phyloP scores from a whole-genome alignment of 139 green algal genomes.

The Eudorina sp. region DNA sequence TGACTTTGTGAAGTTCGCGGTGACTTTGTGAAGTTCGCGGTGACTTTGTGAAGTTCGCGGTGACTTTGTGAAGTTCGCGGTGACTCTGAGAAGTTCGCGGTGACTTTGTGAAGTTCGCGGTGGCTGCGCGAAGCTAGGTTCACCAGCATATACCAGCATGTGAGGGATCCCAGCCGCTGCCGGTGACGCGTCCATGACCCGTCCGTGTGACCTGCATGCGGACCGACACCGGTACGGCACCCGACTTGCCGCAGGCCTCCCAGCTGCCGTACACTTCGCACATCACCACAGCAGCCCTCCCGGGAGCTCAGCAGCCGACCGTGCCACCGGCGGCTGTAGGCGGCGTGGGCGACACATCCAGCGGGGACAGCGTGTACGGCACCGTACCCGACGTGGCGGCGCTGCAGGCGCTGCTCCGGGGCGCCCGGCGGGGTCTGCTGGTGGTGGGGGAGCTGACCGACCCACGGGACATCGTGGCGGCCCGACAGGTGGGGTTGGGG shows the following conservation, averaged over 20 bases:
- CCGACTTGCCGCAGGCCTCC: not conserved
- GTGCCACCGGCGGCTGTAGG: not conserved
- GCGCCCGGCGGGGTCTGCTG: slow-evolving; percentile 77
- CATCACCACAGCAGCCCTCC: slow-evolving; percentile 19
- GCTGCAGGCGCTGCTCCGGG: slow-evolving; percentile 52
- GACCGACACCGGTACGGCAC: not conserved
- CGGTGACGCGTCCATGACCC: too few species aligned
- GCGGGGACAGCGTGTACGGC: not conserved
- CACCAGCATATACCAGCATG: too few species aligned
- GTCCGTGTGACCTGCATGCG: too few species aligned
- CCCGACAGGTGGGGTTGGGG: slow-evolving; percentile 61
- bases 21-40: too few species aligned
- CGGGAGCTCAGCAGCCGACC: not conserved
- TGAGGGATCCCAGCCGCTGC: too few species aligned
- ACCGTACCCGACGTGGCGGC: slow-evolving; percentile 19
- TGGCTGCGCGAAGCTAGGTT: too few species aligned
- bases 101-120: too few species aligned
- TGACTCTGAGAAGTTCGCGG: too few species aligned
- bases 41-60: too few species aligned
- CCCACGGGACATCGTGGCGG: slow-evolving; percentile 73
- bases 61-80: too few species aligned
- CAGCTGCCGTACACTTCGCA: slow-evolving; percentile 43
- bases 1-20: too few species aligned
- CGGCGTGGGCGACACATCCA: not conserved
- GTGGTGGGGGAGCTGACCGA: slow-evolving; percentile 82